phyloP scores from a whole-genome alignment of 1,139 yeast genomes.

The Pichia sp. region DNA sequence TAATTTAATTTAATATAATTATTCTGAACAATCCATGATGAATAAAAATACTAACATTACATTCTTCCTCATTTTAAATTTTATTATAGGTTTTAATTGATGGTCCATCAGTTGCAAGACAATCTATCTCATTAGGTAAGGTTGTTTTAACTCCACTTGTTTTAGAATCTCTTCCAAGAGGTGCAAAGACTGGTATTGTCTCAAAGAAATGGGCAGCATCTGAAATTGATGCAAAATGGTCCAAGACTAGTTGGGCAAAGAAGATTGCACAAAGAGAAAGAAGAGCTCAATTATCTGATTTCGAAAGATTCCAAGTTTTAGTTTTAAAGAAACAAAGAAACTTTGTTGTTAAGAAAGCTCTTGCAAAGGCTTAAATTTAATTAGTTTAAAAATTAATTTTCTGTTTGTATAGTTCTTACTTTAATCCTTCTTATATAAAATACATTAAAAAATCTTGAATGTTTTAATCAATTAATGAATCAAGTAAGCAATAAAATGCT shows the following conservation, averaged over 20 bases:
- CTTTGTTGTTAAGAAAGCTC: constrained; percentile 86
- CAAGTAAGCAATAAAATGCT: too few species aligned
- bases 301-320: constrained; percentile 99
- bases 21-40: not conserved
- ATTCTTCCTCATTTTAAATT: not conserved
- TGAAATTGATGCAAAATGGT: constrained; percentile 86
- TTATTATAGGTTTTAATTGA: constrained; percentile 70
- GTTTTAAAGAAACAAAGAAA: constrained; percentile 97
- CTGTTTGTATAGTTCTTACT: not conserved
- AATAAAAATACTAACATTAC: constrained; percentile 10
- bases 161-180: constrained; percentile 83
- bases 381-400: not conserved
- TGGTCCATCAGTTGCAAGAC: constrained; percentile 96
- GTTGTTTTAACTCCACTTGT: constrained; percentile 91
- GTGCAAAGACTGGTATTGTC: constrained; percentile 81
- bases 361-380: constrained; percentile 70
- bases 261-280: constrained; percentile 91
- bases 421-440: not conserved
- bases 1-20: not conserved
- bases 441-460: not conserved
- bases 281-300: constrained; percentile 90
- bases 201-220: constrained; percentile 92
- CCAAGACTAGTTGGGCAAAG: constrained; percentile 93
- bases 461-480: not conserved
- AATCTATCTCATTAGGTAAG: constrained; percentile 79